phyloP scores from a whole-genome alignment of 1,139 yeast genomes.

The Hansenula sp. region DNA sequence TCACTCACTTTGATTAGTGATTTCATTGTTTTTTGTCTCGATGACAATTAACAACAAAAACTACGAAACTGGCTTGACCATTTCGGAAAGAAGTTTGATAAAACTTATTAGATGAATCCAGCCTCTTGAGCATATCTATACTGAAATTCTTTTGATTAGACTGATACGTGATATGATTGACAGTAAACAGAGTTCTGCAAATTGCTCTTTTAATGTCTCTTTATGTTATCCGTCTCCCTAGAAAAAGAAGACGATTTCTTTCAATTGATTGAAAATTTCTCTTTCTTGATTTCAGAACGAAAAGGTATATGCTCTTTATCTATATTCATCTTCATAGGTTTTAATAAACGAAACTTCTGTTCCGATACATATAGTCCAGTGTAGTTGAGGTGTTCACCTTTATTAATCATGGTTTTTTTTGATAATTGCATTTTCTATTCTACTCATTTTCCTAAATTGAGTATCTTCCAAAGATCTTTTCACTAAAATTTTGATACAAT shows the following conservation, averaged over 20 bases:
- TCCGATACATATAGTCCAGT: neutral
- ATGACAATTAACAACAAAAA: neutral
- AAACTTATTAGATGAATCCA: slow-evolving; percentile 2
- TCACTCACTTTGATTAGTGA: slow-evolving; percentile 1
- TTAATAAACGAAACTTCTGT: slow-evolving; percentile 4
- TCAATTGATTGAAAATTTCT: no score
- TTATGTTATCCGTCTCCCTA: no score
- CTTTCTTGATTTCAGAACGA: neutral
- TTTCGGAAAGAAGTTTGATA: slow-evolving; percentile 1
- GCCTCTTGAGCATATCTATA: slow-evolving; percentile 1
- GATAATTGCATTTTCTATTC: neutral
- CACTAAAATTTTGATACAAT: neutral
- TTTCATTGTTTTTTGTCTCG: neutral
- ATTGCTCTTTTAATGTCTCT: no score
- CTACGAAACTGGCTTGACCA: neutral
- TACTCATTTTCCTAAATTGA: neutral
- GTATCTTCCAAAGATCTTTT: slow-evolving; percentile 1
- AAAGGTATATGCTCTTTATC: neutral
- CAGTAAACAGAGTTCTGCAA: no score
- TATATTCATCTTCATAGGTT: slow-evolving; percentile 5
- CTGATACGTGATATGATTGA: slow-evolving; percentile 1
- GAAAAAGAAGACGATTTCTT: no score
- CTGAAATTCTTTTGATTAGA: neutral
- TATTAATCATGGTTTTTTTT: neutral
- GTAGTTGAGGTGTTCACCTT: neutral